These are phyloP conservation scores for Fusarium concolor DNA, from an alignment of 2,329 filamentous ascomycete genomes.

Conservation along the genomic window DNA sequence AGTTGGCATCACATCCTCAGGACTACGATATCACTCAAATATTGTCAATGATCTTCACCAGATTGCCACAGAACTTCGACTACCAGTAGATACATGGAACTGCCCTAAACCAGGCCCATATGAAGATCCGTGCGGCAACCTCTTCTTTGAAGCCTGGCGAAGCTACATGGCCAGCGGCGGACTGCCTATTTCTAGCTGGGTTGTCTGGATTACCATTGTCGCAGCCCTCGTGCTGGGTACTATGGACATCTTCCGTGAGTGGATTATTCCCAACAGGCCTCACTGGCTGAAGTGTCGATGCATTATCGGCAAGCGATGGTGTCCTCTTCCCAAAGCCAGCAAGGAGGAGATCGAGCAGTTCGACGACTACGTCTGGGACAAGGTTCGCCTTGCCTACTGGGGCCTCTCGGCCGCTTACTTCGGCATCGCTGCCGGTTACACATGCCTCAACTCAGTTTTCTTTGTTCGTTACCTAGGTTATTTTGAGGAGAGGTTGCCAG, in stretches of 20 bases:
- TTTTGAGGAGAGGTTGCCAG: conserved; percentile 39
- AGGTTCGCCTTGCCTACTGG: conserved; percentile 43
- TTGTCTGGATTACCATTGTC: conserved; percentile 32
- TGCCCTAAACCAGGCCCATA: conserved; percentile 36
- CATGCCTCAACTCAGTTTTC: conserved; percentile 31
- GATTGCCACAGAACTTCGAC: conserved; percentile 38
- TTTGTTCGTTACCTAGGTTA: conserved; percentile 34
- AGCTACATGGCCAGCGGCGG: conserved; percentile 29
- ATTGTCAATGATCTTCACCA: conserved; percentile 36
- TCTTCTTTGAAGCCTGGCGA: conserved; percentile 47
- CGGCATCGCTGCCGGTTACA: conserved; percentile 32
- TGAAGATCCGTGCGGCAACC: conserved; percentile 38
- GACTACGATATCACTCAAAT: conserved; percentile 29
- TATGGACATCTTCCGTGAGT: conserved; percentile 35
- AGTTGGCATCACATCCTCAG: conserved; percentile 39
- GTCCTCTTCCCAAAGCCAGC: conserved; percentile 41
- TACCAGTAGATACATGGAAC: conserved; percentile 39
- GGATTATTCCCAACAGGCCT: conserved; percentile 44
- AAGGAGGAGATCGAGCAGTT: conserved; percentile 45
- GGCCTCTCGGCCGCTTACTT: conserved; percentile 37
- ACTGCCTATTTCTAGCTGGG: conserved; percentile 29
- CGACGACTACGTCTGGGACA: conserved; percentile 45
- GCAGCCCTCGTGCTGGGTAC: conserved; percentile 28
- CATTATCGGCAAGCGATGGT: conserved; percentile 44
- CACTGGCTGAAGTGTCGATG: conserved; percentile 45